Conservation (phyloP, 2,329 filamentous ascomycete genomes). For the Trichoderma simmonsii region DNA sequence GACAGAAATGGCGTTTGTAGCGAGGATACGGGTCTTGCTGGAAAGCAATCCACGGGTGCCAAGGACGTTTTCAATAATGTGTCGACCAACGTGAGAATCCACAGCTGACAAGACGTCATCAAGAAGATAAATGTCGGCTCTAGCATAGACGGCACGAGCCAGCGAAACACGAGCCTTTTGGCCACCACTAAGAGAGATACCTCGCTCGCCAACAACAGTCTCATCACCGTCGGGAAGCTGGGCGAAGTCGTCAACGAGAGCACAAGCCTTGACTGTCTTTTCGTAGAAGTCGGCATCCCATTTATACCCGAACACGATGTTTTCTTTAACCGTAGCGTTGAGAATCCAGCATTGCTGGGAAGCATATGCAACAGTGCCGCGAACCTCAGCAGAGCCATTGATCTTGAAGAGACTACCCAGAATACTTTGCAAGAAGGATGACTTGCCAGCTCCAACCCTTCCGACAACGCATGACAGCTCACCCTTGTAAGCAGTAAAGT, state of each 20-base stretch:
- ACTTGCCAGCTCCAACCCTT: slow-evolving; percentile 92
- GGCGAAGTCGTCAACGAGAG: slow-evolving; percentile 83
- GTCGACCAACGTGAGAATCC: slow-evolving; percentile 94
- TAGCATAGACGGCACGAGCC: slow-evolving; percentile 90
- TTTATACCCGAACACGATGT: slow-evolving; percentile 93
- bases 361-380: slow-evolving; percentile 84
- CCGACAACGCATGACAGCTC: slow-evolving; percentile 92
- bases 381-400: slow-evolving; percentile 76
- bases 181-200: slow-evolving; percentile 91
- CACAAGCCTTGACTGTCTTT: slow-evolving; percentile 86
- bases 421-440: slow-evolving; percentile 82
- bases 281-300: slow-evolving; percentile 95
- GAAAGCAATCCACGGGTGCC: slow-evolving; percentile 77
- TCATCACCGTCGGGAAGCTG: slow-evolving; percentile 93
- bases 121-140: slow-evolving; percentile 92
- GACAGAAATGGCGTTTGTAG: slow-evolving; percentile 92
- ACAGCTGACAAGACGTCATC: slow-evolving; percentile 95
- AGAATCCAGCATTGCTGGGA: slow-evolving; percentile 94
- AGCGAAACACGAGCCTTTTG: slow-evolving; percentile 93
- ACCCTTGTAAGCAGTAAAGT: slow-evolving; percentile 86
- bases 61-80: slow-evolving; percentile 92
- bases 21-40: slow-evolving; percentile 85
- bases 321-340: slow-evolving; percentile 96
- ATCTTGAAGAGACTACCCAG: slow-evolving; percentile 91
- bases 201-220: slow-evolving; percentile 93